Evolutionary conservation across 192 early-diverging fungal genomes (phyloP).

Genomic region (Kickxella alabastrina): DNA sequence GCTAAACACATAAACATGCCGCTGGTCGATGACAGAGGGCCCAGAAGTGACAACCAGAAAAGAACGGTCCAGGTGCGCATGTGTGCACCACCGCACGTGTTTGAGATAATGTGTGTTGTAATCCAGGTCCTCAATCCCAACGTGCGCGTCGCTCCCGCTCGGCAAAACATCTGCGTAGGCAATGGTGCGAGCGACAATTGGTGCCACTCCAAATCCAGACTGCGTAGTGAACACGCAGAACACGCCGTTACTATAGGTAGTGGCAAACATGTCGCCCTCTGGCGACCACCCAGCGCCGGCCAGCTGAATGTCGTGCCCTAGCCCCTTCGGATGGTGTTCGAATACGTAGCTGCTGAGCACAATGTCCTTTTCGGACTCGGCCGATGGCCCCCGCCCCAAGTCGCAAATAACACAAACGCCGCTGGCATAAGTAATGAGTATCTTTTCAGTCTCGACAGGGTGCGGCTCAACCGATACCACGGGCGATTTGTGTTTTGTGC

Average conservation of each 20-base stretch:
- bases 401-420: slow-evolving; percentile 38
- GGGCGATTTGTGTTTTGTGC: slow-evolving; percentile 3
- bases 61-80: slow-evolving; percentile 14
- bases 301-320: slow-evolving; percentile 3
- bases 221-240: slow-evolving; percentile 23
- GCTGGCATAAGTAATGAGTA: slow-evolving; percentile 34
- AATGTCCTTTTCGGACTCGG: slow-evolving; percentile 18
- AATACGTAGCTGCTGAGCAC: slow-evolving; percentile 16
- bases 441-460: slow-evolving; percentile 34
- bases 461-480: slow-evolving; percentile 31
- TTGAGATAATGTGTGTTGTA: slow-evolving; percentile 10
- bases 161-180: slow-evolving; percentile 3
- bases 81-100: slow-evolving; percentile 35
- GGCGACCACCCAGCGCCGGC: slow-evolving; percentile 41
- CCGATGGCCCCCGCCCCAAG: slow-evolving; percentile 19
- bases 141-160: background rate
- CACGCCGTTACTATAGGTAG: slow-evolving; percentile 28
- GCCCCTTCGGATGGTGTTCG: slow-evolving; percentile 13
- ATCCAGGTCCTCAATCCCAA: slow-evolving; percentile 5
- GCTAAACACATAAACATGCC: slow-evolving; percentile 11
- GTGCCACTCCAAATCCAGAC: background rate
- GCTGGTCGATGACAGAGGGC: slow-evolving; percentile 10
- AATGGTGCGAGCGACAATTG: slow-evolving; percentile 19
- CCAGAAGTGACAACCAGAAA: slow-evolving; percentile 36
- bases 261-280: slow-evolving; percentile 18